Conservation (phyloP, 1,284 basidiomycete genomes). For the Tilletiopsis washingtonensis region DNA sequence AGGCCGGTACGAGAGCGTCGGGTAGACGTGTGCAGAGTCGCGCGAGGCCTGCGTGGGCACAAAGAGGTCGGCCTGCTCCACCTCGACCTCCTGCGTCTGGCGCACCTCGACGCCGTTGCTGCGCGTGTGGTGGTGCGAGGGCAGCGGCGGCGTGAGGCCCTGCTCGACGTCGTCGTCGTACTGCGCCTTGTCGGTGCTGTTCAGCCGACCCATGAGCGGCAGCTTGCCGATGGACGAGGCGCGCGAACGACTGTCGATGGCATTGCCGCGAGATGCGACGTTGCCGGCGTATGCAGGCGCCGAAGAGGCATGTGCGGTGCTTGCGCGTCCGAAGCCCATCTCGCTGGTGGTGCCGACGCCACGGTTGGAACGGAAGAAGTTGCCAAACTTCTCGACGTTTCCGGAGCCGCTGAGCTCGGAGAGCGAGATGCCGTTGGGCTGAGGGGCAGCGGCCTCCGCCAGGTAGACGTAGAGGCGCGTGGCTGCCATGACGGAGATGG, state of each 20-base stretch:
- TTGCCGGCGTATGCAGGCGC: too few species aligned
- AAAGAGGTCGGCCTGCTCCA: not conserved
- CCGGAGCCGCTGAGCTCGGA: conserved; percentile 3
- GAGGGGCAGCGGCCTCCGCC: conserved; percentile 21
- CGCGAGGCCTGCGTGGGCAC: too few species aligned
- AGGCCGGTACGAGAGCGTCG: too few species aligned
- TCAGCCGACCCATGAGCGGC: not conserved
- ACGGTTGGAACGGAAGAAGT: conserved; percentile 1
- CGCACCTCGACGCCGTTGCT: not conserved
- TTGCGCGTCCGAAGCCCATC: not conserved
- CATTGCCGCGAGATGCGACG: too few species aligned
- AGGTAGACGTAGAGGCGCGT: conserved; percentile 32
- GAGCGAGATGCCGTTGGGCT: conserved; percentile 11
- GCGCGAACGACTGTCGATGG: too few species aligned
- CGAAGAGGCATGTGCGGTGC: not conserved
- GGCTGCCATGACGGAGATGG: conserved; percentile 21
- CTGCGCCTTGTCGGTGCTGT: not conserved
- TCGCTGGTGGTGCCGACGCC: not conserved
- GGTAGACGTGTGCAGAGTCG: too few species aligned
- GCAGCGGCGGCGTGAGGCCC: not conserved
- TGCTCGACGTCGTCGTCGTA: too few species aligned
- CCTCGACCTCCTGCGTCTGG: not conserved
- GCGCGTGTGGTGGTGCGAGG: not conserved
- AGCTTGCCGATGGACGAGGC: not conserved
- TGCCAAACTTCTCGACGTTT: not conserved